Percentiles rank a stretch among this genome's conserved stretches.
Evolutionary conservation across 495 filamentous ascomycete genomes (phyloP).

Genomic region (Podospora tetraspora): DNA sequence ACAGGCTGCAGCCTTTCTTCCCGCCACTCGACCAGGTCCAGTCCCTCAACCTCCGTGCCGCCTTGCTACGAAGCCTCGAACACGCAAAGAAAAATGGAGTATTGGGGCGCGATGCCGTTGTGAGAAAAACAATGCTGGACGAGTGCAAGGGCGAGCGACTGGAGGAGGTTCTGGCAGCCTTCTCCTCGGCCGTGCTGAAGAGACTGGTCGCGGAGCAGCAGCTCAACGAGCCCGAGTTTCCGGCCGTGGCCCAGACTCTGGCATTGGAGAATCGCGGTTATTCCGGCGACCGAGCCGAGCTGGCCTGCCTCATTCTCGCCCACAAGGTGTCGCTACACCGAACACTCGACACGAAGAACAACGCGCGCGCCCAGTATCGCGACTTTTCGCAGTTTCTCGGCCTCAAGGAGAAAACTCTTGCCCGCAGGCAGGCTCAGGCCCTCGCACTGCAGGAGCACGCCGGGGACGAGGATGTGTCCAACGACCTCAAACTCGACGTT

Average conservation of each 20-base stretch:
- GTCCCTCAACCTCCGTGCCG: conserved; percentile 80
- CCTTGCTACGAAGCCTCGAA: conserved; percentile 70
- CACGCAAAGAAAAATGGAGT: conserved; percentile 82
- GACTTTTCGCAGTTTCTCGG: conserved; percentile 58
- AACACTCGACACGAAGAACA: conserved; percentile 50
- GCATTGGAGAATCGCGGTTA: conserved; percentile 58
- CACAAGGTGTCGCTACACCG: conserved; percentile 60
- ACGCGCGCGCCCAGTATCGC: conserved; percentile 43
- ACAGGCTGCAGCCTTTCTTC: conserved; percentile 86
- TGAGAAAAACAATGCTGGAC: conserved; percentile 87
- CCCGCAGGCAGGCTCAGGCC: conserved; percentile 39
- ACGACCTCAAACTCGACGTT: conserved; percentile 38
- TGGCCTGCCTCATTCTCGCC: conserved; percentile 64
- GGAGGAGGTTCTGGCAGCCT: conserved; percentile 70
- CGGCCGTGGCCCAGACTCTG: conserved; percentile 53
- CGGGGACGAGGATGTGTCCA: conserved; percentile 26
- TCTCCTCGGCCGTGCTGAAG: conserved; percentile 74
- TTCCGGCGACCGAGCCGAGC: conserved; percentile 51
- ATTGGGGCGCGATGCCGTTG: conserved; percentile 65
- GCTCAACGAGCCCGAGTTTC: conserved; percentile 25
- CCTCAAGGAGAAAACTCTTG: conserved; percentile 39
- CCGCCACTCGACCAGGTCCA: conserved; percentile 81
- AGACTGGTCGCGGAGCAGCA: conserved; percentile 51
- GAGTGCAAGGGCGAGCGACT: conserved; percentile 81
- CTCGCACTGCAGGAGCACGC: conserved; percentile 20